Percentiles rank a stretch among this genome's conserved stretches.
Evolutionary conservation across 169 alveolate species (phyloP).

Genomic region (Eimeria mitis): DNA sequence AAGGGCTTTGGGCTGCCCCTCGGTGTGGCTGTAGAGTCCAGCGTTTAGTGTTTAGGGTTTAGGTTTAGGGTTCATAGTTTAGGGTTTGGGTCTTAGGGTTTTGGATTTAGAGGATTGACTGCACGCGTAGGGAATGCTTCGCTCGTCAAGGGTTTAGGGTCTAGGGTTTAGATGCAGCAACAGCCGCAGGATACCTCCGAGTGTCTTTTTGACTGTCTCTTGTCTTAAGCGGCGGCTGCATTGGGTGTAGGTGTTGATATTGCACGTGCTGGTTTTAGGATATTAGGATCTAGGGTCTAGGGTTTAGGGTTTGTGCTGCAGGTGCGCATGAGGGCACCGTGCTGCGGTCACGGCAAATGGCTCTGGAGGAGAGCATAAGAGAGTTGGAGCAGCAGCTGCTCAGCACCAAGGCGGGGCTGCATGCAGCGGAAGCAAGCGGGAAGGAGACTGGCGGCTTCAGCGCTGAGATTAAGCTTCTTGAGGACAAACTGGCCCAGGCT

Average conservation of each 20-base stretch:
- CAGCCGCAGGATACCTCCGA: neutral
- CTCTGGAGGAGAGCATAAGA: conserved; percentile 21
- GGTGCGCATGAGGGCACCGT: conserved; percentile 53
- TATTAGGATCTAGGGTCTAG: neutral
- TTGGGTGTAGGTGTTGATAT: neutral
- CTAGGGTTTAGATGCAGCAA: neutral
- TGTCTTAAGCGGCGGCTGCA: neutral
- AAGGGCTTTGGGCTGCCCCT: neutral
- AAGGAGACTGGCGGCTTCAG: neutral
- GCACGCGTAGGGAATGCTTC: no score
- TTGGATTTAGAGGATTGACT: neutral
- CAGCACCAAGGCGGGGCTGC: neutral
- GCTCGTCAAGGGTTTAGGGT: neutral
- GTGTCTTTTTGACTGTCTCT: neutral
- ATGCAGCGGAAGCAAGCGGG: neutral
- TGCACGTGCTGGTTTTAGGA: neutral
- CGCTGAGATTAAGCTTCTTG: neutral
- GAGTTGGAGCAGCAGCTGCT: neutral
- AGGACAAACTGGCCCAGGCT: neutral
- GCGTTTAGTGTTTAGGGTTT: neutral
- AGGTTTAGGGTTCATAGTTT: neutral
- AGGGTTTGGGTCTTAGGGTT: neutral
- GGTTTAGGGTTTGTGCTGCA: neutral
- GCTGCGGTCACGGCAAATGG: conserved; percentile 5
- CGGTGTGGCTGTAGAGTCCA: neutral